Evolutionary conservation across 192 early-diverging fungal genomes (phyloP).

Genomic region (Mortierella hygrophila): DNA sequence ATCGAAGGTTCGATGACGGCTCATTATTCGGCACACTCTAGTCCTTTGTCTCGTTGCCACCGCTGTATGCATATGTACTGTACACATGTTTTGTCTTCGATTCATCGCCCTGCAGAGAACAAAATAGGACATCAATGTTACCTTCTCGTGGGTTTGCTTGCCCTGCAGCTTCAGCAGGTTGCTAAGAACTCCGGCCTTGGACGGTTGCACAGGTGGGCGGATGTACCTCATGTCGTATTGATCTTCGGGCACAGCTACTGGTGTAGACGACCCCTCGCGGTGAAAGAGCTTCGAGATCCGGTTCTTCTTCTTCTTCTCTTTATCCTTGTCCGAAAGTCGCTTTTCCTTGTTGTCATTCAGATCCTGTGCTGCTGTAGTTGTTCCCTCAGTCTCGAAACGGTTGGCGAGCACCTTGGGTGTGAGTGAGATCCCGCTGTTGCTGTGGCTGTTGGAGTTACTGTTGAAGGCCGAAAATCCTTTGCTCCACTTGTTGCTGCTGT

Average conservation of each 20-base stretch:
- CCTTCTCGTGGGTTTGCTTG: conserved; percentile 23
- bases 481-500: no score
- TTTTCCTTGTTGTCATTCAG: conserved; percentile 9
- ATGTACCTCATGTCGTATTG: not conserved
- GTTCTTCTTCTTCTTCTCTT: conserved; percentile 21
- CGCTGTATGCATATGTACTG: no score
- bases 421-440: conserved; percentile 23
- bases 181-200: conserved; percentile 58
- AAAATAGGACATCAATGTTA: conserved; percentile 4
- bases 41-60: not conserved
- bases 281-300: conserved; percentile 39
- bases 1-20: not conserved
- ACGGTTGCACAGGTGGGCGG: conserved; percentile 26
- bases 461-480: not conserved
- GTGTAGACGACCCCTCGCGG: not conserved
- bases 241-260: not conserved
- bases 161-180: conserved; percentile 60
- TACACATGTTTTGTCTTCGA: not conserved
- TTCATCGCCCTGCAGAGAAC: not conserved
- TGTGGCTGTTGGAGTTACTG: not conserved
- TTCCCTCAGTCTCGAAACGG: conserved; percentile 19
- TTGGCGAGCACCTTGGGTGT: conserved; percentile 41
- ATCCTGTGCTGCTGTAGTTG: not conserved
- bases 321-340: conserved; percentile 14
- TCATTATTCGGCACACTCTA: not conserved